Evolutionary conservation across 371 early-diverging fungal species (phyloP).

Genomic region (Syncephalastrum contaminatum): DNA sequence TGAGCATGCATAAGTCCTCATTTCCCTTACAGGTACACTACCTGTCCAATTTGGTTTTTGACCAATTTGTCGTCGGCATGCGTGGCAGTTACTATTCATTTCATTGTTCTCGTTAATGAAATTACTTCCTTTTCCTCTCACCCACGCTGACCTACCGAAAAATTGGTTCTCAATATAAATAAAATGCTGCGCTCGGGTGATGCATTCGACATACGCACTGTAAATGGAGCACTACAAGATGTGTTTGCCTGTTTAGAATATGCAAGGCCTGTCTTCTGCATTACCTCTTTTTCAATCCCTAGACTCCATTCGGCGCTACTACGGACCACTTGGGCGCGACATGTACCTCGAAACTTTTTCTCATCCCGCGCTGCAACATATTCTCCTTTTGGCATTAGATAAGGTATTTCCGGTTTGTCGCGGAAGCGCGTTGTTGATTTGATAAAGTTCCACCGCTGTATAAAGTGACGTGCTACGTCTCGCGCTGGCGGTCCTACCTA

Average conservation of each 20-base stretch:
- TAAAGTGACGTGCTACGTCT: constrained; percentile 89
- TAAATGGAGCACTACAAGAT: constrained; percentile 70
- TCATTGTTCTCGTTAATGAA: background rate
- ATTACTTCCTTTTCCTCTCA: background rate
- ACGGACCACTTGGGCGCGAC: constrained; percentile 68
- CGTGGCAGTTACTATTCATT: constrained; percentile 40
- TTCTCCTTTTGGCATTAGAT: constrained; percentile 79
- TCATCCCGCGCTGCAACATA: constrained; percentile 67
- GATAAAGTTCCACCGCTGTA: constrained; percentile 91
- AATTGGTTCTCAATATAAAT: constrained; percentile 97
- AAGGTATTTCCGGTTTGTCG: constrained; percentile 61
- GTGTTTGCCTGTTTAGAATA: background rate
- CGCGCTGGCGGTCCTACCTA: constrained; percentile 72
- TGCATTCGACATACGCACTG: constrained; percentile 79
- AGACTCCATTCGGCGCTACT: constrained; percentile 70
- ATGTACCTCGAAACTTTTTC: constrained; percentile 60
- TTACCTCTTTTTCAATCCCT: constrained; percentile 57
- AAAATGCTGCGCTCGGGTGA: constrained; percentile 78
- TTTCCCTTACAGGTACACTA: constrained; percentile 5
- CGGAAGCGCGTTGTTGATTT: constrained; percentile 60
- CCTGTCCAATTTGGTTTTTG: constrained; percentile 48
- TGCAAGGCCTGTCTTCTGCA: background rate
- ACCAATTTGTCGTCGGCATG: constrained; percentile 35
- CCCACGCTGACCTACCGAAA: constrained; percentile 61
- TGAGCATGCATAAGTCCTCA: background rate